Evolutionary conservation across 306 rosid species (phyloP).

Genomic region (Trifolium subterraneum): DNA sequence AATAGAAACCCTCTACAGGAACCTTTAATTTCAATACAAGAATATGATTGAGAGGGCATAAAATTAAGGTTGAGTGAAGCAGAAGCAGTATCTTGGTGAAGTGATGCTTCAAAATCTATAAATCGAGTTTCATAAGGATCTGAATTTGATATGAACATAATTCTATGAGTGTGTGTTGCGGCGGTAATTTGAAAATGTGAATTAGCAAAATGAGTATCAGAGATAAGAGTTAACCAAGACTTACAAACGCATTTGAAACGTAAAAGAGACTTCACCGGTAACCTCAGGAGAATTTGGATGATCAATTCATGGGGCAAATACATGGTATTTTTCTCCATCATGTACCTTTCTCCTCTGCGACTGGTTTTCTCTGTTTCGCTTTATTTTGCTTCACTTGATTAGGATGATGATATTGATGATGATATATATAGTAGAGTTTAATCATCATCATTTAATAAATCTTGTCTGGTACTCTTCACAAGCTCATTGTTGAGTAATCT

Average conservation of each 20-base stretch:
- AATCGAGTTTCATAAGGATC: no score
- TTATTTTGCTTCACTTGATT: no score
- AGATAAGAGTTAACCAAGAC: conserved; percentile 5
- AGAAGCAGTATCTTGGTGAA: background rate
- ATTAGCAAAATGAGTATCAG: background rate
- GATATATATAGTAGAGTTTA: no score
- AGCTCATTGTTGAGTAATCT: background rate
- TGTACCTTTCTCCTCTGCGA: no score
- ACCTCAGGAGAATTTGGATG: background rate
- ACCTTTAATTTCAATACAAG: background rate
- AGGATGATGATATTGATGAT: no score
- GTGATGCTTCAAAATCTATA: background rate
- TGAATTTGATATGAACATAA: background rate
- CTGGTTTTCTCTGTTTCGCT: no score
- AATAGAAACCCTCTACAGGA: background rate
- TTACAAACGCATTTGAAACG: conserved; percentile 7
- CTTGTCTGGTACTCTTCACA: background rate
- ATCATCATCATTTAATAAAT: no score
- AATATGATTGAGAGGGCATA: background rate
- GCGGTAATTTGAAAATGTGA: background rate
- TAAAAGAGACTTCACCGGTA: background rate
- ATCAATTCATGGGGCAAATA: background rate
- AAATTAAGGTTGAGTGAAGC: background rate
- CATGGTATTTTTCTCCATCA: no score
- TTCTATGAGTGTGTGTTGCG: background rate